Percentiles rank a stretch among this genome's conserved stretches.
These are phyloP conservation scores for Neonectria neomacrospora DNA, from an alignment of 2,329 filamentous ascomycete genomes.

Conservation along the genomic window DNA sequence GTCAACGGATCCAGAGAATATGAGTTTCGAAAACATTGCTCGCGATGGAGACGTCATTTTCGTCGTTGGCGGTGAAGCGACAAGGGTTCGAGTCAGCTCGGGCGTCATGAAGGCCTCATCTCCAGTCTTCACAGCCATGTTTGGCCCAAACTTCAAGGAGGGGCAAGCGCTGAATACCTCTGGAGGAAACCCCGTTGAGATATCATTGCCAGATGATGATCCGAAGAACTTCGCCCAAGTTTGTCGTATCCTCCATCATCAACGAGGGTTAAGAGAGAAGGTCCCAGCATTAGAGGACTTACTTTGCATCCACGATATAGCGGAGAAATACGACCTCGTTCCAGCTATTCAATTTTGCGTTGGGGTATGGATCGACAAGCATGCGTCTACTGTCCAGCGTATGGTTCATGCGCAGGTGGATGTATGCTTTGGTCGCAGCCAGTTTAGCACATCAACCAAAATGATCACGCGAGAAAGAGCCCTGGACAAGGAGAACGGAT, in stretches of 20 bases:
- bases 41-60: conserved; percentile 25
- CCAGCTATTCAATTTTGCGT: conserved; percentile 12
- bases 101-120: conserved; percentile 22
- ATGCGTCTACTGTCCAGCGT: too few species aligned
- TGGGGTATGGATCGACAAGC: conserved; percentile 7
- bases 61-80: neutral
- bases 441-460: neutral
- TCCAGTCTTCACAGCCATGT: conserved; percentile 28
- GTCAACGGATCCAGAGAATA: neutral
- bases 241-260: conserved; percentile 17
- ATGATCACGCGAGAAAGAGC: neutral
- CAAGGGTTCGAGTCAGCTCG: conserved; percentile 19
- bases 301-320: neutral
- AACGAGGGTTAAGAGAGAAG: neutral
- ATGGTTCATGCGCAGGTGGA: neutral
- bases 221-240: conserved; percentile 11
- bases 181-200: neutral
- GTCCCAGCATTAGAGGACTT: neutral
- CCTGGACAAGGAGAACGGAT: neutral
- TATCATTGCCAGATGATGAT: conserved; percentile 23
- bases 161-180: neutral
- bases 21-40: conserved; percentile 3
- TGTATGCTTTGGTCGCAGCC: too few species aligned
- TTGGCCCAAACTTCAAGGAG: conserved; percentile 24
- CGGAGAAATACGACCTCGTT: conserved; percentile 23